Percentiles rank a stretch among this genome's conserved stretches.
These are phyloP conservation scores for Citrus sinensis DNA, from an alignment of 345 rosid species.

Conservation along the genomic window DNA sequence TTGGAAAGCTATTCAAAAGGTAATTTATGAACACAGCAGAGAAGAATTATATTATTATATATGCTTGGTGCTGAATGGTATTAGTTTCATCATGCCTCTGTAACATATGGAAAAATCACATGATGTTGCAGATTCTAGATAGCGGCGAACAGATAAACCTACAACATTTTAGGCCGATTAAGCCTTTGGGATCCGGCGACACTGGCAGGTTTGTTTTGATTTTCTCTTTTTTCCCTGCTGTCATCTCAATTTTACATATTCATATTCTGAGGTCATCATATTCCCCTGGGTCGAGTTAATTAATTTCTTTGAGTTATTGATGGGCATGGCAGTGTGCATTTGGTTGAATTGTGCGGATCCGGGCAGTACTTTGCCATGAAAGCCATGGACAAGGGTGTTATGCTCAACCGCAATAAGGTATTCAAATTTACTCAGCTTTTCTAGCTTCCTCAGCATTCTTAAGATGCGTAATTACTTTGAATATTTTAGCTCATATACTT, in stretches of 20 bases:
- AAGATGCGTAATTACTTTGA: background rate
- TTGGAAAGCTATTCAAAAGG: conserved; percentile 84
- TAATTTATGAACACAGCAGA: background rate
- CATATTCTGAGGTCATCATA: background rate
- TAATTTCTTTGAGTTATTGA: conserved; percentile 1
- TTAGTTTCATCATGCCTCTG: background rate
- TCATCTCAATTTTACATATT: background rate
- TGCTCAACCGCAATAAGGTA: conserved; percentile 97
- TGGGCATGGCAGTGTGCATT: conserved; percentile 62
- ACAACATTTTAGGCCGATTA: conserved; percentile 78
- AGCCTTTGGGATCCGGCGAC: conserved; percentile 95
- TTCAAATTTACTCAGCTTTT: background rate
- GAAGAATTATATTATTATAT: background rate
- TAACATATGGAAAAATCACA: background rate
- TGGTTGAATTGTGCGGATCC: conserved; percentile 85
- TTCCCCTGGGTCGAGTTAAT: background rate
- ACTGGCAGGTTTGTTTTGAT: conserved; percentile 72
- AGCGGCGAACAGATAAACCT: conserved; percentile 70
- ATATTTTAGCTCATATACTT: background rate
- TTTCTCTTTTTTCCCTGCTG: background rate
- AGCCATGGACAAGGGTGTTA: conserved; percentile 86
- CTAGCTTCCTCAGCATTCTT: background rate
- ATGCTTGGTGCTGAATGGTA: background rate
- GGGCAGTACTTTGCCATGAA: conserved; percentile 81
- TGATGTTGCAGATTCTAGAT: conserved; percentile 45